Evolutionary conservation across 1,284 basidiomycete species (phyloP), one percentile per base, ranked within the genome.

Genomic region (Leucoagaricus sp.): DNA sequence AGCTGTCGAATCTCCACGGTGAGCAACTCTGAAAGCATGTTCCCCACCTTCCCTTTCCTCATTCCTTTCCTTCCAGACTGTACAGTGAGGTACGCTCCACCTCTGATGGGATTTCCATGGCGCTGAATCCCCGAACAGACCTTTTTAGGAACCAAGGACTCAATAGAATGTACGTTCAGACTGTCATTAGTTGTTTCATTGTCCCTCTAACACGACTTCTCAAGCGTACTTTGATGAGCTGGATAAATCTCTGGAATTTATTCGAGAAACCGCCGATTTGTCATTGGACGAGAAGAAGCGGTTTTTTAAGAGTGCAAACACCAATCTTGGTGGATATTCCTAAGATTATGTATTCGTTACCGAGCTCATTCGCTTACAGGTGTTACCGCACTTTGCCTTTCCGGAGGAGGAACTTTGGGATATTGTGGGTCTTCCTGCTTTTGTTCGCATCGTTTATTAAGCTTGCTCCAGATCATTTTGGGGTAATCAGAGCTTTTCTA

Each of bases 391-490:
- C 76, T 99, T 4, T 98, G 96, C 71, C 80, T 99, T 5, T 95
- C 92, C 12, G 96, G 96, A 17, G 96, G 96, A 12, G 96, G 92
- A 2, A 90, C 88, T 1, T 97, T 98, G 67, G 96, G 94, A 2
- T 98, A 97, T 71, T 96, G 89, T 89, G 64, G 64, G 85, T 68
- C 42, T 15, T 42, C 44, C 38, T 29, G 17, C 36, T 50, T 49
- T 31, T 45, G 25, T 25, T 25, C 3, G 29, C 42, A 40, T n/a
- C 13, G 4, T 26, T 48, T n/a, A n/a, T n/a, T n/a, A 52, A 44
- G 36, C 33, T 52, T 36, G 44, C 21, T 50, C 8, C 10, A 91
- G 89, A 93, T 69, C 94, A 96, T 71, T 85, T 93, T 64, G 96
- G 96, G 12, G 93, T 99, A 8, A 86, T 96, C 29, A 91, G 91